Evolutionary conservation across 2,329 filamentous ascomycete species (phyloP), one percentile per base, ranked within the genome.

Genomic region (Botryotinia calthae): DNA sequence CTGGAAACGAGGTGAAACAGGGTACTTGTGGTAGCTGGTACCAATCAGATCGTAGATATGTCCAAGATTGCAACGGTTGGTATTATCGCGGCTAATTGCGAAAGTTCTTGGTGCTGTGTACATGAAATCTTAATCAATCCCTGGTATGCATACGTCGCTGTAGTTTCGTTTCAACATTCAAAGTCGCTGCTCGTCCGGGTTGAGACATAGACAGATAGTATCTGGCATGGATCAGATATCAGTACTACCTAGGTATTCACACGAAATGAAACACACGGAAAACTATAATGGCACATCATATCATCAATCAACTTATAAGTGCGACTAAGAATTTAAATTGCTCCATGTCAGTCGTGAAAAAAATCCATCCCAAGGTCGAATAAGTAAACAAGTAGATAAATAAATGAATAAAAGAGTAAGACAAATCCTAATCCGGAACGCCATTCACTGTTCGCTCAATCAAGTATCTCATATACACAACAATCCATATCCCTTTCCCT

Each of bases 381-480:
- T 22, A 31, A 70, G 37, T 34, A 31, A 28, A 20, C 8, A 65
- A 42, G 37, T 37, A 37, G 1, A 37, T 37, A 37, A 37, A 37
- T 37, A 37, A 37, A 37, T 37, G 37, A 72, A 58, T 31, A 67
- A 22, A 22, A 54, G 25, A 72, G 28, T 7, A 67, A 59, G 28
- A 44, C 14, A 58, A 72, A 34, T 28, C 51, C 58, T 48, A n/a
- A 59, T 34, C 70, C 48, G 42, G 37, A 48, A 72, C 69, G 51
- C 69, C 69, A 25, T 28, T 71, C 18, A 44, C 69, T 62, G 31
- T 65, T 63, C 63, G 68, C 64, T 73, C 70, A 74, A 70, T 73
- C 64, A 68, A 75, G 68, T 73, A 68, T 70, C 72, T 71, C 70
- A 62, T 70, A 64, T 66, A 73, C 72, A 74, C 62, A 69, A 16